Evolutionary conservation across 768 basidiomycete species (phyloP), one percentile per base, ranked within the genome.

Genomic region (Serpula lacrymans): DNA sequence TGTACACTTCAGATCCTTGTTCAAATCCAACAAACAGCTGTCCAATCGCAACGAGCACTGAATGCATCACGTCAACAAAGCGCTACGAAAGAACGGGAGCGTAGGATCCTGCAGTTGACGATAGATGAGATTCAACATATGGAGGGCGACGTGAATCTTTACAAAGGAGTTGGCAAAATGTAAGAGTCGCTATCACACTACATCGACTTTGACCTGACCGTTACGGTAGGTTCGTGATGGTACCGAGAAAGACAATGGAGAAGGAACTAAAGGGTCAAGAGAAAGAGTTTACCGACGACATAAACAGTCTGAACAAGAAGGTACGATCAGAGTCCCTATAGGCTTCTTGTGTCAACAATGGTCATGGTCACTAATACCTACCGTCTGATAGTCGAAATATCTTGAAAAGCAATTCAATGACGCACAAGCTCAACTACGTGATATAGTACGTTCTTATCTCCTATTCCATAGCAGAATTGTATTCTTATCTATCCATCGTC

Each of bases 121-220:
- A 84, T 86, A 40, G 76, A 84, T 49, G 92, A 97, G 60, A 80
- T 97, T 47, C 70, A 69, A 23, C 68, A 72, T 25, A 76, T 93
- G 36, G 72, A 80, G 49, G 78, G 77, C 20, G 74, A 85, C 45
- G 82, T 87, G 10, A 89, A 85, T 54, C 67, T 96, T 52, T 97
- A 94, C 68, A 92, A 87, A 55, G 94, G 94, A 34, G 88, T 97
- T 32, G 94, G 94, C 23, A 97, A 97, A 67, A 95, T 95, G 94
- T 94, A 48, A 47, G 41, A 50, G 16, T 35, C 20, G 25, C 36
- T 39, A 32, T 28, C 28, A 31, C 32, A 16, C 22, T 26, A 14
- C 33, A 11, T 29, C 13, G 18, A 31, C 20, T 39, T 32, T 51
- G 31, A 41, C 20, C 2, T 23, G 14, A 37, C 8, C 37, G 36